These are phyloP conservation scores for Boechera stricta DNA, from an alignment of 345 rosid genomes.

Conservation along the genomic window DNA sequence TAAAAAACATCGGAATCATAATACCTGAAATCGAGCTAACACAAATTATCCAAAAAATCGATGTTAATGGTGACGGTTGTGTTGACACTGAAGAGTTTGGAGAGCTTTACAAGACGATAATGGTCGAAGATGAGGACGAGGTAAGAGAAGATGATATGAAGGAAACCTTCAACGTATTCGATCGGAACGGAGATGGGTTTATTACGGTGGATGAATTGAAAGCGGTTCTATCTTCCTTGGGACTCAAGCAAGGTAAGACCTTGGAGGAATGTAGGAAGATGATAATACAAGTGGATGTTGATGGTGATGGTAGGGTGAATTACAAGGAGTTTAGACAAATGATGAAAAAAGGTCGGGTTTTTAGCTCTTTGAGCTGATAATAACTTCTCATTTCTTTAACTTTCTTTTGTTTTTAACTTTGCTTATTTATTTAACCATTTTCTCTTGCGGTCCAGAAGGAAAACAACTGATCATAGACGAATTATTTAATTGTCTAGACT, in stretches of 20 bases:
- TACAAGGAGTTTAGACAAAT: slow-evolving; percentile 57
- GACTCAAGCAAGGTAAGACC: slow-evolving; percentile 75
- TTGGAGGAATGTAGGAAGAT: slow-evolving; percentile 75
- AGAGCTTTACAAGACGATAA: slow-evolving; percentile 58
- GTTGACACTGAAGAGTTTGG: slow-evolving; percentile 77
- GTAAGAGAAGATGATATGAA: slow-evolving; percentile 69
- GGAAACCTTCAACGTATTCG: slow-evolving; percentile 87
- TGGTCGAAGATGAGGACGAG: slow-evolving; percentile 58
- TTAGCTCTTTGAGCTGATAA: slow-evolving; percentile 44
- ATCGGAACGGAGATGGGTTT: slow-evolving; percentile 77
- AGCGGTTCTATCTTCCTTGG: slow-evolving; percentile 67
- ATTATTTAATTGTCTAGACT: background rate
- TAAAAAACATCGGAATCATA: slow-evolving; percentile 68
- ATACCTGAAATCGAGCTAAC: slow-evolving; percentile 64
- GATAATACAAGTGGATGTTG: slow-evolving; percentile 77
- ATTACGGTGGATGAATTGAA: slow-evolving; percentile 76
- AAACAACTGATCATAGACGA: background rate
- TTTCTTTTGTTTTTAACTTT: background rate
- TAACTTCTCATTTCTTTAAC: background rate
- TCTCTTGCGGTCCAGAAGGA: background rate
- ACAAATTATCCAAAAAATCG: slow-evolving; percentile 55
- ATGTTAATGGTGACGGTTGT: slow-evolving; percentile 57
- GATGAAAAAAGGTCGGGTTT: slow-evolving; percentile 54
- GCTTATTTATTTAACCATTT: background rate
- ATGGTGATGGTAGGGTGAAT: slow-evolving; percentile 86